Base-by-base conservation (phyloP, 2,329 filamentous ascomycete species). In the Venturia asperata region DNA sequence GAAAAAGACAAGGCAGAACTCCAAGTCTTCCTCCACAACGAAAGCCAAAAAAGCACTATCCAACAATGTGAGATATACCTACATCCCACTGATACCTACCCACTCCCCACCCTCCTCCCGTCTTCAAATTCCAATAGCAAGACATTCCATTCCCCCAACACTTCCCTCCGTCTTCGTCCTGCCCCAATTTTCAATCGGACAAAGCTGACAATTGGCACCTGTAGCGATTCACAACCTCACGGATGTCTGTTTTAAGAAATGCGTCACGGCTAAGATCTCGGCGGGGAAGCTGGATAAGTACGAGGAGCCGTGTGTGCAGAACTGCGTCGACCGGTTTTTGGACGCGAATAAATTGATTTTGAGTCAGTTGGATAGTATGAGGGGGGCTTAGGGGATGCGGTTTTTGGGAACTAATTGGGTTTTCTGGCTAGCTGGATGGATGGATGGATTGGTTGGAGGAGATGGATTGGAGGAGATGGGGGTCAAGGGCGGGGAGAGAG, bases 201-300 rank as follows among this genome's bases (percentile, higher is more conserved):
- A 47, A 34, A 58, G 34, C 15, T 47, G 41, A 42, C 39, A 61
- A 9, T 82, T 72, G 68, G 76, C 74, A 37, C 21, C 62, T 39
- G 34, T 64, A 86, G 86, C 82, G n/a, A 84, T 88, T 67, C 87
- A 89, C 76, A 78, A 79, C 69, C 79, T 89, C 43, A 86, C 85
- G 55, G 89, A 94, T 72, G 85, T 89, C 67, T 99, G 94, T 84
- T 99, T 92, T 87, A 91, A 87, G 74, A 97, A 97, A 80, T 99
- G 94, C 81, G 82, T 97, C 67, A 88, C 89, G 10, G 81, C 86
- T 64, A 82, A 82, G 66, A 88, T 97, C 75, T 87, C 87, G 70
- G 84, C 82, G 67, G 84, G 86, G 37, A 85, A 86, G 71, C 81
- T 99, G 70, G 91, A 95, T 70, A 84, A 83, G 72, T 80, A 78